Base-by-base conservation (phyloP, 108 stramenopile species). In the Seminavis robusta region DNA sequence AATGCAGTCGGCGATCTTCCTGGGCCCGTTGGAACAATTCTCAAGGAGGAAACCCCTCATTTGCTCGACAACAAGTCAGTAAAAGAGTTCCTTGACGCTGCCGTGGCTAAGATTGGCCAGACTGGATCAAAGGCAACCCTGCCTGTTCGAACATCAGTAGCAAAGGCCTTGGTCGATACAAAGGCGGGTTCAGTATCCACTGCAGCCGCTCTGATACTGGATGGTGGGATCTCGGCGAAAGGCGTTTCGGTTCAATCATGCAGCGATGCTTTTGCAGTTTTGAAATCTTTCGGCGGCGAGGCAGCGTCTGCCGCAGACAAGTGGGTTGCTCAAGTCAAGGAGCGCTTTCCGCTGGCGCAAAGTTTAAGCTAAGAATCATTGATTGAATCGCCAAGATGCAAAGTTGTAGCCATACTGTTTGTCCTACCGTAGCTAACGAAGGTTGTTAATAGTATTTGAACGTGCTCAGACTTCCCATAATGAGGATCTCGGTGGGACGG, bases 141-240 rank as follows among this genome's bases (percentile, higher is more conserved):
- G 7, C 66, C 81, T 26, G 55, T 67, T 40, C 63, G 81, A 47
- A 65, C 59, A 30, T 81, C 79, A 0, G 71, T 91, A 32, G 76
- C 86, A 7, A 63, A 85, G 61, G 83, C 81, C 5, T 45, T 91
- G 46, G 56, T 91, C 3, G 36, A 38, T 20, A 59, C 72, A 0
- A 68, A 76, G 28, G 23, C 56, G 0, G 73, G 73, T 28, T 48
- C 50, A n/a, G 54, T 39, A 30, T 16, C 63, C 15, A 76, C 77
- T 21, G 76, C 76, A 20, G 32, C 63, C 17, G 47, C 66, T 30
- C 58, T 80, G 40, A 68, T 80, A 47, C 38, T 83, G 16, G 73
- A 82, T 23, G 74, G 77, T 10, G 79, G 85, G 29, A 47, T 83
- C 11, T 51, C 71, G 15, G 64, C 62, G 24, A 56, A 69, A 47